These are phyloP conservation scores for Myxozyma melibiosi DNA, from an alignment of 805 yeast genomes.

Conservation along the genomic window DNA sequence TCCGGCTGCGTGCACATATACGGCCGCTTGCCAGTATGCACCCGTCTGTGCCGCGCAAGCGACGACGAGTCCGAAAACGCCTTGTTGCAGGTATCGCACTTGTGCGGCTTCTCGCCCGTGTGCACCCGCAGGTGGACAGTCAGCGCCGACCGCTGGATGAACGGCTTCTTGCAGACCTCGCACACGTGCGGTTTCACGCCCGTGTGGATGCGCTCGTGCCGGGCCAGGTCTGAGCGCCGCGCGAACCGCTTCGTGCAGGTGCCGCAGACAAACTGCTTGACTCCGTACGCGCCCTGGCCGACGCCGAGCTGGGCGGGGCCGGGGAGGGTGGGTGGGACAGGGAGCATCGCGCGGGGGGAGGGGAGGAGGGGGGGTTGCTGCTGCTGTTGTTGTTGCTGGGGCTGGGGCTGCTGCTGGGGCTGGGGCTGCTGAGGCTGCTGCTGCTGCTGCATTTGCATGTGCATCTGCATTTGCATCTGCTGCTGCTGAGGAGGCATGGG, in stretches of 20 bases:
- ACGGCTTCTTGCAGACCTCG: slow-evolving; percentile 67
- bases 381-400: slow-evolving; percentile 6
- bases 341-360: slow-evolving; percentile 4
- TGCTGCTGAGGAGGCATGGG: background rate
- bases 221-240: slow-evolving; percentile 76
- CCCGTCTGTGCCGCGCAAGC: slow-evolving; percentile 78
- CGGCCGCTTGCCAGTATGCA: slow-evolving; percentile 54
- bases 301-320: slow-evolving; percentile 8
- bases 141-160: slow-evolving; percentile 80
- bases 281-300: slow-evolving; percentile 14
- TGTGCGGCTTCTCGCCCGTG: slow-evolving; percentile 77
- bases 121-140: slow-evolving; percentile 80
- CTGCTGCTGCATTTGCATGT: slow-evolving; percentile 1
- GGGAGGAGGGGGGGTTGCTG: slow-evolving; percentile 1
- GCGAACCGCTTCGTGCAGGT: slow-evolving; percentile 68
- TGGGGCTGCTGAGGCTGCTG: slow-evolving; percentile 1
- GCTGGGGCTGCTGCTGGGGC: slow-evolving; percentile 8
- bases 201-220: slow-evolving; percentile 72
- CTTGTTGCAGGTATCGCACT: slow-evolving; percentile 48
- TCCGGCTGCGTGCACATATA: slow-evolving; percentile 61
- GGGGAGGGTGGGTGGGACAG: slow-evolving; percentile 5
- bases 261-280: slow-evolving; percentile 40
- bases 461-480: slow-evolving; percentile 10
- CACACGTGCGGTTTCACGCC: slow-evolving; percentile 47
- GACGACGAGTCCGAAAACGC: slow-evolving; percentile 35